A percentile compares a stretch with the other conserved stretches of the same genome.
Evolutionary conservation across 257 asterid genomes (phyloP).

Genomic region (Fraxinus anomala): DNA sequence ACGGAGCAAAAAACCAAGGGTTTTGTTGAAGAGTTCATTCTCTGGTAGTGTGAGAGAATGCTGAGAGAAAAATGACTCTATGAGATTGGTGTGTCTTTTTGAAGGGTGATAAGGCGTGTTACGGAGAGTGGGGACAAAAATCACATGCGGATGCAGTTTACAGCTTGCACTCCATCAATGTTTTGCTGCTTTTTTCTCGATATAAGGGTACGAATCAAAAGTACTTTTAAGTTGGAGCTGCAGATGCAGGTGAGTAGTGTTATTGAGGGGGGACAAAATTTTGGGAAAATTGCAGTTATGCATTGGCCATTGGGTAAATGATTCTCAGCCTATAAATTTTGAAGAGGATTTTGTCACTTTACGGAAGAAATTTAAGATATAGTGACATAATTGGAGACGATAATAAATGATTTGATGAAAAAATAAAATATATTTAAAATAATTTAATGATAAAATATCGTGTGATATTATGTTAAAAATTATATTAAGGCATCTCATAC

Average conservation of each 20-base stretch:
- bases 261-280: not conserved
- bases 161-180: conserved; percentile 1
- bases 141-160: not conserved
- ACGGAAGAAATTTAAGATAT: too few relatives aligned
- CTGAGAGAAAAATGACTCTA: too few relatives aligned
- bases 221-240: not conserved
- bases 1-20: conserved; percentile 19
- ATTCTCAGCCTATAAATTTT: too few relatives aligned
- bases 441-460: too few relatives aligned
- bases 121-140: not conserved
- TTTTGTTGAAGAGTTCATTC: conserved; percentile 37
- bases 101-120: not conserved
- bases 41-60: conserved; percentile 1
- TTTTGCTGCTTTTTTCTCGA: not conserved
- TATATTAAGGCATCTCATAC: too few relatives aligned
- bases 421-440: too few relatives aligned
- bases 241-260: not conserved
- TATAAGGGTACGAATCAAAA: not conserved
- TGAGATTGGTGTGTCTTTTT: not conserved
- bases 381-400: too few relatives aligned
- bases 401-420: too few relatives aligned
- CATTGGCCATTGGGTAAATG: too few relatives aligned
- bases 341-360: too few relatives aligned
- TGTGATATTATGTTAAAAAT: too few relatives aligned
- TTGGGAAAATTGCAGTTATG: not conserved